Percentiles rank a stretch among this genome's conserved stretches.
Conservation (phyloP, 2,329 filamentous ascomycete genomes). For the Neocatenulostroma microsporum region DNA sequence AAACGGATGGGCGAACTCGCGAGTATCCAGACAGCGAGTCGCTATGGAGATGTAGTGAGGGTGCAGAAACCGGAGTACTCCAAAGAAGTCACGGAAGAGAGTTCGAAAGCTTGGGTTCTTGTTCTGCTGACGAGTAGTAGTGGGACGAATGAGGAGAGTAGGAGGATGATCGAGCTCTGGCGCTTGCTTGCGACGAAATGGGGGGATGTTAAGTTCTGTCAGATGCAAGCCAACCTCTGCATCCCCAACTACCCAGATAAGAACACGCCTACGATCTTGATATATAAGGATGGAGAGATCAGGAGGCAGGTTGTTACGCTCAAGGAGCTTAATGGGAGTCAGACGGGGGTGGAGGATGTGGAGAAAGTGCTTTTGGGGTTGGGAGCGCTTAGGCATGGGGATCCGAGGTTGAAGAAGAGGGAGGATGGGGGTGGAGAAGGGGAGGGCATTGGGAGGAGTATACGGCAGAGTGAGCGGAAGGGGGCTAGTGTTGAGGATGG, state of each 20-base stretch:
- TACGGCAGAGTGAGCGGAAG: conserved; percentile 3
- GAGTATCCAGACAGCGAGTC: conserved; percentile 63
- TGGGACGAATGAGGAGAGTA: conserved; percentile 76
- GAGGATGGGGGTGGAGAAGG: conserved; percentile 29
- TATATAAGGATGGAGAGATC: conserved; percentile 91
- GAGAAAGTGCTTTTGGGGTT: conserved; percentile 75
- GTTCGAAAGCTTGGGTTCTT: conserved; percentile 57
- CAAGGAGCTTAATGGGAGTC: conserved; percentile 64
- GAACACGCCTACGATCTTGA: conserved; percentile 88
- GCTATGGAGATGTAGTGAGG: conserved; percentile 87
- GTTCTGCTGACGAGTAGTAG: conserved; percentile 75
- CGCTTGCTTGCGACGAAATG: conserved; percentile 73
- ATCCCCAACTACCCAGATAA: conserved; percentile 94
- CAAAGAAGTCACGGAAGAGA: conserved; percentile 85
- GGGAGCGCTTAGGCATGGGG: conserved; percentile 68
- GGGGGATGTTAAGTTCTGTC: conserved; percentile 94
- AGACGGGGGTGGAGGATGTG: conserved; percentile 61
- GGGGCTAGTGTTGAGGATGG: conserved; percentile 26
- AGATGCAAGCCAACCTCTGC: conserved; percentile 84
- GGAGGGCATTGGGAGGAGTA: background rate
- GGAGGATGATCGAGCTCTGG: conserved; percentile 79
- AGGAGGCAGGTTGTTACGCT: conserved; percentile 87
- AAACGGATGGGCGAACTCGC: conserved; percentile 80
- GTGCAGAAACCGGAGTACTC: conserved; percentile 91
- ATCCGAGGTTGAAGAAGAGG: conserved; percentile 58